phyloP scores from a whole-genome alignment of 352 stramenopile species.

The Globisporangium recalcitrans region DNA sequence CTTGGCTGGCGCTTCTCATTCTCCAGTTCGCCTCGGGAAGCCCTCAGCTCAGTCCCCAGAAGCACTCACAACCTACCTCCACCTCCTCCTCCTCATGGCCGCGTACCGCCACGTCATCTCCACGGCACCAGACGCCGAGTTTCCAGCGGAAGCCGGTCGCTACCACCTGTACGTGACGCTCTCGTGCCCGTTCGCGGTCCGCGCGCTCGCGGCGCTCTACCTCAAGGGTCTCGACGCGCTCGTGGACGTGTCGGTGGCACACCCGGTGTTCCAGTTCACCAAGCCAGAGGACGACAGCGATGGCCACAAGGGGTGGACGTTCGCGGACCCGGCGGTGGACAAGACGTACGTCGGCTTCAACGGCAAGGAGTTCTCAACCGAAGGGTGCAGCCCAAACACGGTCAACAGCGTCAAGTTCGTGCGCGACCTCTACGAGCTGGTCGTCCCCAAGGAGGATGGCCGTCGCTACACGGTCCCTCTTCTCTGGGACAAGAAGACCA shows the following conservation, averaged over 20 bases:
- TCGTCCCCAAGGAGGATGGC: constrained; percentile 7
- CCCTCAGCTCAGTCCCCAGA: not conserved
- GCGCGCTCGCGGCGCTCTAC: constrained; percentile 60
- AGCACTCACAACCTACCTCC: not conserved
- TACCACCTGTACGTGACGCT: constrained; percentile 93
- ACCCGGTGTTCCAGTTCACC: constrained; percentile 43
- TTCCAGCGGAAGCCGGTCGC: constrained; percentile 34
- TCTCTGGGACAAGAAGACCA: constrained; percentile 64
- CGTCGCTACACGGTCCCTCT: constrained; percentile 47
- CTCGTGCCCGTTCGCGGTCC: constrained; percentile 81
- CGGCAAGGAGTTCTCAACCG: constrained; percentile 18
- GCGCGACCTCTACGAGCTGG: constrained; percentile 38
- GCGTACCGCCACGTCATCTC: constrained; percentile 22
- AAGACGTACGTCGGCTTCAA: constrained; percentile 3
- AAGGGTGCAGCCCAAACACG: constrained; percentile 17
- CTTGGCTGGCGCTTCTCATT: not conserved
- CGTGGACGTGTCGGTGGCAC: constrained; percentile 83
- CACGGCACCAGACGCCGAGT: constrained; percentile 16
- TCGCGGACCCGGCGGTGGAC: constrained; percentile 14
- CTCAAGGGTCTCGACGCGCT: constrained; percentile 91
- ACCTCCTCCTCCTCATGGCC: not conserved
- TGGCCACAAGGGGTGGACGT: constrained; percentile 30
- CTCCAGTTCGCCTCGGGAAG: not conserved
- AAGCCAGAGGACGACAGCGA: constrained; percentile 33
- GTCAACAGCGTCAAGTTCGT: constrained; percentile 21